Base-by-base conservation (phyloP, 495 filamentous ascomycete species). In the Astrothelium macrocarpum region DNA sequence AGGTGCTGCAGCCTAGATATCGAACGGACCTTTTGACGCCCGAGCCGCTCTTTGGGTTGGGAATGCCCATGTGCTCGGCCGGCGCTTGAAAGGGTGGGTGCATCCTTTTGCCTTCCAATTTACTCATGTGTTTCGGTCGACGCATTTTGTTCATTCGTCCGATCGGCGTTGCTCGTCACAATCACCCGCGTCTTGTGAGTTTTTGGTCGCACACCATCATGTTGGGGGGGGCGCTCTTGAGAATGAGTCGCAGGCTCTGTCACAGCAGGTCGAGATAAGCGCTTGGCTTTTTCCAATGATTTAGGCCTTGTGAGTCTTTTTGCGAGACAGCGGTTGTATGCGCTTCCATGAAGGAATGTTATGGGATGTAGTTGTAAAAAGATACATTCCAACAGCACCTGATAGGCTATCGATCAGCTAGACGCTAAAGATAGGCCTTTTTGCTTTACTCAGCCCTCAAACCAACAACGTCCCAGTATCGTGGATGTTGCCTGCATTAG, bases 381-480 rank as follows among this genome's bases (percentile, higher is more conserved):
- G 45, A 49, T 49, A 23, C 14, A 1, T 16, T 5, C 20, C 12
- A n/a, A 56, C 23, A 56, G 12, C 49, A 56, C 11, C n/a, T n/a
- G 25, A 18, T 20, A 23, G 12, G 45, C 23, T 25, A n/a, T 56
- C 20, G 9, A 56, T 56, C 49, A 56, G 49, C 49, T 56, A 9
- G 2, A 56, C 49, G 25, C 49, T 56, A 56, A 56, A 56, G 49
- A 56, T 56, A 56, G 49, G 49, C 25, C 9, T 26, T 56, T 56
- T 29, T 56, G 20, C 20, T 26, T 29, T 29, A 9, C 49, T 29
- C 49, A 56, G 25, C 49, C 4, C 29, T 56, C 49, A 56, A 56
- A 56, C 49, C 49, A 56, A 56, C 49, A 56, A 20, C 49, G 49
- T 56, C 20, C 49, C 49, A 56, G 49, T 20, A 29, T 56, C 25